Evolutionary conservation across 495 filamentous ascomycete species (phyloP).

Genomic region (Oleoguttula mirabilis): DNA sequence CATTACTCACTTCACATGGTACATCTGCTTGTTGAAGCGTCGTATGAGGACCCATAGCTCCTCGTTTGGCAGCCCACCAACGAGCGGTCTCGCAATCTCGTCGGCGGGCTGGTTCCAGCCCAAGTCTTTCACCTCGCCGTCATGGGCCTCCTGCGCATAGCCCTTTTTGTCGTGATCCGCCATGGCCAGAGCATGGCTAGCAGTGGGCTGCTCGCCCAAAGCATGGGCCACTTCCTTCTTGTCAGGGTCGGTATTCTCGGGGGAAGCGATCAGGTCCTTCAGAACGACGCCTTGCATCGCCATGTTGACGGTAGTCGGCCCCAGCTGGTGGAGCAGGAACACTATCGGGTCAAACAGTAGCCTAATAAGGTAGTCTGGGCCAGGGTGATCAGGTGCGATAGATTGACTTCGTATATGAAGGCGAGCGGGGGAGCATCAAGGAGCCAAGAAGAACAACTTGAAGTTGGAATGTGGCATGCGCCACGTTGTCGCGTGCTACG

Average conservation of each 20-base stretch:
- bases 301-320: too few relatives aligned
- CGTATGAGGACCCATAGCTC: conserved; percentile 71
- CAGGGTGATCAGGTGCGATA: too few relatives aligned
- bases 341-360: too few relatives aligned
- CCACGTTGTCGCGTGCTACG: too few relatives aligned
- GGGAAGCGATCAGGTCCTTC: conserved; percentile 27
- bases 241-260: conserved; percentile 21
- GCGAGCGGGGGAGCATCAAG: too few relatives aligned
- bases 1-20: conserved; percentile 22
- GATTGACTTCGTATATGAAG: too few relatives aligned
- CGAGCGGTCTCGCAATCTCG: conserved; percentile 47
- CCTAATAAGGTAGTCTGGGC: too few relatives aligned
- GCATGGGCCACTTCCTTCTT: conserved; percentile 19
- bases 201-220: conserved; percentile 24
- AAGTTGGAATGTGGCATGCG: too few relatives aligned
- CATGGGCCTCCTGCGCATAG: conserved; percentile 35
- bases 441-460: too few relatives aligned
- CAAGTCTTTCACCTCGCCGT: conserved; percentile 48
- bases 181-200: conserved; percentile 30
- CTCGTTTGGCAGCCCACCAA: conserved; percentile 68
- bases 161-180: conserved; percentile 34
- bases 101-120: conserved; percentile 59
- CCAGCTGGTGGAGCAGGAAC: too few relatives aligned
- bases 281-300: not conserved
- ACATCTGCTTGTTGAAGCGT: conserved; percentile 73